phyloP scores from a whole-genome alignment of 1,284 basidiomycete genomes.

The Exobasidium cylindrosporum region DNA sequence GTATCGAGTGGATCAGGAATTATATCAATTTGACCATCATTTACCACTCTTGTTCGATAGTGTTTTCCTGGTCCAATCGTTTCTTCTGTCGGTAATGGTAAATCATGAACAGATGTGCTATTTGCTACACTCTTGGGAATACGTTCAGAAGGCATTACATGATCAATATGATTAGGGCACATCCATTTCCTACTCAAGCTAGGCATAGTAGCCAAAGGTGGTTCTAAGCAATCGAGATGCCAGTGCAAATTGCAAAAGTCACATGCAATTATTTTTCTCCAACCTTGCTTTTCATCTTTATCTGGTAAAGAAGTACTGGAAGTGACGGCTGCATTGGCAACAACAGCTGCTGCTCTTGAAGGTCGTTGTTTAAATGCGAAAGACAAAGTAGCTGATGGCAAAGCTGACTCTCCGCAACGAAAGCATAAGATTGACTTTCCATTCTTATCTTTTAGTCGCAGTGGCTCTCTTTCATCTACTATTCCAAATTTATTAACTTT shows the following conservation, averaged over 20 bases:
- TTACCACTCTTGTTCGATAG: conserved; percentile 66
- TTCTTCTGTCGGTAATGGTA: conserved; percentile 26
- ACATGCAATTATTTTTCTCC: conserved; percentile 75
- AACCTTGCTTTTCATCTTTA: conserved; percentile 20
- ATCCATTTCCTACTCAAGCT: conserved; percentile 90
- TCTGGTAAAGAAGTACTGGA: background rate
- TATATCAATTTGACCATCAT: conserved; percentile 90
- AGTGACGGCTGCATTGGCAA: background rate
- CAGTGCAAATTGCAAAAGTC: conserved; percentile 93
- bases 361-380: conserved; percentile 53
- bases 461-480: conserved; percentile 84
- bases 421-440: conserved; percentile 81
- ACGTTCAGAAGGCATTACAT: conserved; percentile 60
- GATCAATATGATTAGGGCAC: conserved; percentile 93
- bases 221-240: conserved; percentile 94
- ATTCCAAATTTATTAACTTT: conserved; percentile 76
- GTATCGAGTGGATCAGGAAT: conserved; percentile 62
- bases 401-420: conserved; percentile 76
- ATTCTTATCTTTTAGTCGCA: conserved; percentile 79
- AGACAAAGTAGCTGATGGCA: conserved; percentile 68
- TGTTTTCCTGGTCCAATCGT: conserved; percentile 65
- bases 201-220: conserved; percentile 82
- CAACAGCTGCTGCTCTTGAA: conserved; percentile 17
- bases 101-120: conserved; percentile 17
- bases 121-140: conserved; percentile 26